Evolutionary conservation across 2,329 filamentous ascomycete species (phyloP).

Genomic region (Aspergillus sp.): DNA sequence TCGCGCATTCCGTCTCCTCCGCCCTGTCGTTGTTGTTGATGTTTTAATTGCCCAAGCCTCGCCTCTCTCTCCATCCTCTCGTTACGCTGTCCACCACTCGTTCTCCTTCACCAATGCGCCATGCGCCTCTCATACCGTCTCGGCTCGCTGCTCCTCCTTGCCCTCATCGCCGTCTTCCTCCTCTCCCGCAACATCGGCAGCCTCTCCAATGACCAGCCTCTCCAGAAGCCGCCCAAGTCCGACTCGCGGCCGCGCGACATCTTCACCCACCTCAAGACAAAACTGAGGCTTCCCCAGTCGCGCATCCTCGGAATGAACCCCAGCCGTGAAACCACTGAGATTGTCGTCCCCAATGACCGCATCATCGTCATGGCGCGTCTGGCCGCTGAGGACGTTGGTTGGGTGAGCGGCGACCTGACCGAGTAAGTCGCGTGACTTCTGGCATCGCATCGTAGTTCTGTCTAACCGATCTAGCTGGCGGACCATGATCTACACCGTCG

Average conservation of each 20-base stretch:
- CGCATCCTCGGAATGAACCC: constrained; percentile 8
- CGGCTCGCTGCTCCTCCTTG: constrained; percentile 20
- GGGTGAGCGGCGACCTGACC: constrained; percentile 35
- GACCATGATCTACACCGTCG: constrained; percentile 34
- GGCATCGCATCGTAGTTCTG: neutral
- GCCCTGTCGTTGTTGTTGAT: too few species aligned
- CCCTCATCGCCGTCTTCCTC: constrained; percentile 17
- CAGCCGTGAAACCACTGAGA: constrained; percentile 18
- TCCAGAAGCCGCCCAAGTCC: neutral
- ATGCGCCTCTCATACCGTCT: constrained; percentile 20
- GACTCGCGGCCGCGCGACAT: neutral
- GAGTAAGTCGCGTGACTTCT: constrained; percentile 25
- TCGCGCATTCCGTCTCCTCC: too few species aligned
- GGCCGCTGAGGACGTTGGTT: constrained; percentile 36
- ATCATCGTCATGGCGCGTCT: constrained; percentile 37
- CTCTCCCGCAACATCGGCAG: constrained; percentile 17
- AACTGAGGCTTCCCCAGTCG: constrained; percentile 1
- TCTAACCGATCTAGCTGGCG: constrained; percentile 25
- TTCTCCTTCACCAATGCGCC: constrained; percentile 4
- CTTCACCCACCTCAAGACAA: constrained; percentile 6
- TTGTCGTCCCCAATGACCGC: constrained; percentile 28
- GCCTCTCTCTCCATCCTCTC: too few species aligned
- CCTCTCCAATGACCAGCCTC: constrained; percentile 7
- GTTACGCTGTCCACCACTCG: too few species aligned
- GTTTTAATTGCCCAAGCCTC: too few species aligned